Evolutionary conservation across 2,329 filamentous ascomycete species (phyloP).

Genomic region (Cercospora sp.): DNA sequence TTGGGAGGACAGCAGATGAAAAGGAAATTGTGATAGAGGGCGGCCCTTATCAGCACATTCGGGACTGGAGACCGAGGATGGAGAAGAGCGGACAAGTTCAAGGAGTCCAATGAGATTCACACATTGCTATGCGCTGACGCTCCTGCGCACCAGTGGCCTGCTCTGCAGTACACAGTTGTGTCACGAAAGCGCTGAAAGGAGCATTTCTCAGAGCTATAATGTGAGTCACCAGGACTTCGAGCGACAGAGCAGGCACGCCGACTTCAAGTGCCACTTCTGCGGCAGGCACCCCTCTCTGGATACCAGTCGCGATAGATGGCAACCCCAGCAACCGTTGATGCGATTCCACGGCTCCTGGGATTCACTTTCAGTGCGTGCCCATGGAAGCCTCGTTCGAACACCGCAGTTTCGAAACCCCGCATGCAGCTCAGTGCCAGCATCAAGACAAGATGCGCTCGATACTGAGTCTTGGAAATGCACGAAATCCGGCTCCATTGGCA

Average conservation of each 20-base stretch:
- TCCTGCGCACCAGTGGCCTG: neutral
- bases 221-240: neutral
- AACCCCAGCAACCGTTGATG: neutral
- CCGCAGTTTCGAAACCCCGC: neutral
- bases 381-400: neutral
- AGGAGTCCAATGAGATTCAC: constrained; percentile 3
- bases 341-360: neutral
- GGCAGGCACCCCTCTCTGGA: neutral
- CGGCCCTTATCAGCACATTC: constrained; percentile 65
- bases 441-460: neutral
- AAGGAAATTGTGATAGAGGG: constrained; percentile 77
- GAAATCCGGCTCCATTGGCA: neutral
- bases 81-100: constrained; percentile 19
- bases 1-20: constrained; percentile 72
- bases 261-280: neutral
- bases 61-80: constrained; percentile 60
- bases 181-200: neutral
- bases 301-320: neutral
- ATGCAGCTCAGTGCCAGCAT: neutral
- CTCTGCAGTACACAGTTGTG: neutral
- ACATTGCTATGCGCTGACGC: neutral
- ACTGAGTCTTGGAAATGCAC: neutral
- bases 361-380: neutral
- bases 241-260: neutral
- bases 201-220: neutral